phyloP scores from a whole-genome alignment of 177 flowering plant genomes.

The Vitis hybrid region DNA sequence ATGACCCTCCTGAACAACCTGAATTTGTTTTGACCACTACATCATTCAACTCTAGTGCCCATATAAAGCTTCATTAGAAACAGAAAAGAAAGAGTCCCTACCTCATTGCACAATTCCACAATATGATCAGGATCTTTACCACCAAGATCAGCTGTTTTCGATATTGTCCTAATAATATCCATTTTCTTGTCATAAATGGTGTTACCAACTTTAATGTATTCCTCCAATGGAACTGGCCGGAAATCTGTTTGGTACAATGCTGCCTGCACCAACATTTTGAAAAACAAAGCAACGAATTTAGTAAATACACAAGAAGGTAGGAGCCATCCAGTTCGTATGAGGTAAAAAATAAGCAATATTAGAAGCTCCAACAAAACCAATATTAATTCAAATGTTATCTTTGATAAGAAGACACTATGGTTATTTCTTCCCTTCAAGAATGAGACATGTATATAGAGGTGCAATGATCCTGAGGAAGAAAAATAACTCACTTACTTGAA shows the following conservation, averaged over 20 bases:
- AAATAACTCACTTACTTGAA: constrained; percentile 59
- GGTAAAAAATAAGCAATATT: not conserved
- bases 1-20: constrained; percentile 97
- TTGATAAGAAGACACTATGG: not conserved
- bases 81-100: constrained; percentile 18
- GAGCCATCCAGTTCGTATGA: not conserved
- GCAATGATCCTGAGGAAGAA: no score
- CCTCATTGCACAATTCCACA: constrained; percentile 94
- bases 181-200: constrained; percentile 69
- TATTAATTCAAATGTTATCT: not conserved
- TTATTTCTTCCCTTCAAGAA: no score
- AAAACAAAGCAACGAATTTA: not conserved
- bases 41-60: not conserved
- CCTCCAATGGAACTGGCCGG: constrained; percentile 98
- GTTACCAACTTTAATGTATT: constrained; percentile 83
- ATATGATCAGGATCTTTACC: constrained; percentile 99
- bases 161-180: constrained; percentile 69
- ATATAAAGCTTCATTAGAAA: not conserved
- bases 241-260: constrained; percentile 89
- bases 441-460: no score
- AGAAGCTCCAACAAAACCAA: not conserved
- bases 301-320: not conserved
- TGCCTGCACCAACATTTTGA: constrained; percentile 48
- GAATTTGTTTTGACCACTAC: constrained; percentile 6
- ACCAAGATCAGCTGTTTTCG: constrained; percentile 69